Percentiles rank a stretch among this genome's conserved stretches.
phyloP scores from a whole-genome alignment of 2,329 filamentous ascomycete genomes.

The Aureobasidium pullulans region DNA sequence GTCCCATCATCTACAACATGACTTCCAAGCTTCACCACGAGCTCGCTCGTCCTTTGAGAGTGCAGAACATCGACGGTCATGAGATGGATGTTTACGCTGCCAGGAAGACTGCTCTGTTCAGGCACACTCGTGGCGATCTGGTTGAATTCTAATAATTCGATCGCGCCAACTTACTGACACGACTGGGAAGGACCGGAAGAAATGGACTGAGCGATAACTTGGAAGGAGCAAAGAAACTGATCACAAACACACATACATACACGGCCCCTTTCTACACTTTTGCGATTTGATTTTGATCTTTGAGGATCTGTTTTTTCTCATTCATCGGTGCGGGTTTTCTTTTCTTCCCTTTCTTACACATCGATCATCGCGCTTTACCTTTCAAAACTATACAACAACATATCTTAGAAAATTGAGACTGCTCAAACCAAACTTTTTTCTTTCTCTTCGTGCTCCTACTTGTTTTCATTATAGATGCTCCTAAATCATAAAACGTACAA shows the following conservation, averaged over 20 bases:
- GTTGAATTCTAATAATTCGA: too few species aligned
- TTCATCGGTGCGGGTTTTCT: too few species aligned
- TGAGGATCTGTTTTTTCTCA: too few species aligned
- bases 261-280: too few species aligned
- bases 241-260: too few species aligned
- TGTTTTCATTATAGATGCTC: not conserved
- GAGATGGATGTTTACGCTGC: not conserved
- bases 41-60: not conserved
- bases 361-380: not conserved
- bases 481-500: too few species aligned
- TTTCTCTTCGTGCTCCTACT: not conserved
- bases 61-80: not conserved
- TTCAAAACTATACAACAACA: not conserved
- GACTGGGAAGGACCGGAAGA: too few species aligned
- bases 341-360: too few species aligned
- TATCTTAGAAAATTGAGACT: not conserved
- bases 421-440: not conserved
- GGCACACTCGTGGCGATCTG: not conserved
- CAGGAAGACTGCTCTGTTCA: not conserved
- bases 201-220: too few species aligned
- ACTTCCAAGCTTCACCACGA: not conserved
- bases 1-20: not conserved
- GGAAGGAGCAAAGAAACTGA: too few species aligned
- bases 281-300: too few species aligned
- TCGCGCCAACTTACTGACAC: too few species aligned